Evolutionary conservation across 805 yeast genomes (phyloP), one percentile per base, ranked within the genome.

Genomic region (Yamadazyma scolyti): DNA sequence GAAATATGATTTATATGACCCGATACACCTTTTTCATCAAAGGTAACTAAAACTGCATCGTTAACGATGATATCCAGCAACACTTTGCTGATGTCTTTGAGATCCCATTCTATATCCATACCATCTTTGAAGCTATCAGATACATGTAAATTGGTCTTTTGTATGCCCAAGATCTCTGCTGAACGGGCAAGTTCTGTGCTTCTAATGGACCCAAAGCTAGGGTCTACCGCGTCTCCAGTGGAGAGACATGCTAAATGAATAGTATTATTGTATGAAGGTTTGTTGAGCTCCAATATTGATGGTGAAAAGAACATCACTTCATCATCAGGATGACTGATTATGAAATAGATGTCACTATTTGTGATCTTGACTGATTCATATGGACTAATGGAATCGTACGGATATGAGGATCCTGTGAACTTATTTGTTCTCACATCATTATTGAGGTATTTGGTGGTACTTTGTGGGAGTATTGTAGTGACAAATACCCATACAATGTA

Each of bases 251-350:
- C 48, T 9, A 89, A 48, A 22, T 73, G 67, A 10, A 88, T 58
- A 6, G 49, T 42, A 46, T 81, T 82, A 31, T 64, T 52, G 43
- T 73, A 63, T 28, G 66, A 56, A 1, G 69, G 57, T 37, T 71
- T 70, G 7, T 68, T 42, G 30, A 68, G 48, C 40, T 75, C 80
- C 6, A 73, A 54, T 19, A 88, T 42, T 0, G 89, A 66, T 0
- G 98, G 98, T 1, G 87, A 77, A 48, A 93, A 93, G 57, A 93
- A 93, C 98, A 93, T 93, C 30, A 87, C 89, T 58, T 93, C 99
- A 55, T 93, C 99, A 56, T 93, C 99, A 0, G 99, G 99, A 56
- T 93, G 99, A 0, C 96, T 96, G 23, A 88, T 79, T 9, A 90
- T 60, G 27, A 80, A 61, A 42, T 66, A 71, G 2, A 76, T 61